Conservation (phyloP, 768 basidiomycete species). For the Phanerochaete carnosa region DNA sequence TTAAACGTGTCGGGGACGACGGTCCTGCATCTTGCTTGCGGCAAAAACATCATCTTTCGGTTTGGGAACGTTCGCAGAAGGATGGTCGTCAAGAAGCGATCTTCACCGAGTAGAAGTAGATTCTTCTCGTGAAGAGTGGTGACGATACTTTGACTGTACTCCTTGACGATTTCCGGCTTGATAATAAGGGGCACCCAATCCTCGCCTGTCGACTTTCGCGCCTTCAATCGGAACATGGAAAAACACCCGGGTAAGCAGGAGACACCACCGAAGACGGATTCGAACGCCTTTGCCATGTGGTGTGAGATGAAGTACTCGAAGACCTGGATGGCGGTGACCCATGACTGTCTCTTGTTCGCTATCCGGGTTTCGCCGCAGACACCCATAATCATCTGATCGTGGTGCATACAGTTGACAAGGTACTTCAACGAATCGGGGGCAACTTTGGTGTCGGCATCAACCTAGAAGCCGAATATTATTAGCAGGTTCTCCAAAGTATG, state of each 20-base stretch:
- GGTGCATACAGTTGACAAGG: conserved; percentile 97
- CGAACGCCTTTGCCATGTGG: conserved; percentile 97
- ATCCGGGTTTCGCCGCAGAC: conserved; percentile 98
- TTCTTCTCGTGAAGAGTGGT: conserved; percentile 98
- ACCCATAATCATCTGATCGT: conserved; percentile 99
- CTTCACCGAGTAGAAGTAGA: conserved; percentile 91
- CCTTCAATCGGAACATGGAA: conserved; percentile 98
- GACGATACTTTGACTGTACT: conserved; percentile 94
- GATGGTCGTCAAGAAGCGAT: conserved; percentile 97
- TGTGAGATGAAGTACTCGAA: conserved; percentile 99
- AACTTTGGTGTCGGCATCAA: conserved; percentile 97
- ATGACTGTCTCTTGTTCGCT: conserved; percentile 96
- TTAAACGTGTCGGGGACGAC: conserved; percentile 95
- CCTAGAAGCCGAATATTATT: conserved; percentile 43
- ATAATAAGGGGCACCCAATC: conserved; percentile 98
- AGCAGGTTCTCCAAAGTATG: background rate
- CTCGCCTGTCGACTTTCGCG: conserved; percentile 79
- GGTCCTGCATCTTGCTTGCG: conserved; percentile 92
- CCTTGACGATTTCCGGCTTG: conserved; percentile 95
- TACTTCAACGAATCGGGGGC: conserved; percentile 86
- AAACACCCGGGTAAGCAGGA: conserved; percentile 99
- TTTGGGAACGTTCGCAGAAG: conserved; percentile 96
- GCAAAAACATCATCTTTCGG: conserved; percentile 99
- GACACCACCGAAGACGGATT: conserved; percentile 98
- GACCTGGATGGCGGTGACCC: conserved; percentile 98